phyloP scores from a whole-genome alignment of 768 basidiomycete species.

The Pleurotus djamor region DNA sequence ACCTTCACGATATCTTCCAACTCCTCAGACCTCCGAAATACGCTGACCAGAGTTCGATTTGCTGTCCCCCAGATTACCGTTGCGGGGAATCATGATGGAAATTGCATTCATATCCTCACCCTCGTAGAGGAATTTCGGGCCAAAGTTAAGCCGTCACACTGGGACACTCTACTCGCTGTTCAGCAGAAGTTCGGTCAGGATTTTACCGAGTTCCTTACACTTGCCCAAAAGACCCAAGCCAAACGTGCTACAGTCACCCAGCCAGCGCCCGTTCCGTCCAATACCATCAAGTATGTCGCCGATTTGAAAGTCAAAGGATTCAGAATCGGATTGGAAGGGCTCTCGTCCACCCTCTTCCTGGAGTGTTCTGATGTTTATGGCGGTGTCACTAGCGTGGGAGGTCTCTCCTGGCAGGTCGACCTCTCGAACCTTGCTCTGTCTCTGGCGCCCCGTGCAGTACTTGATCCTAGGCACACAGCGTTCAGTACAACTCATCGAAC shows the following conservation, averaged over 20 bases:
- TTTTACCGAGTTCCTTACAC: slow-evolving; percentile 73
- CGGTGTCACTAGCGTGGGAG: slow-evolving; percentile 43
- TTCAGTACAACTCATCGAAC: slow-evolving; percentile 65
- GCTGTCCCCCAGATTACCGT: slow-evolving; percentile 65
- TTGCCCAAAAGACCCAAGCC: slow-evolving; percentile 60
- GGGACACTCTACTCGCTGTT: slow-evolving; percentile 80
- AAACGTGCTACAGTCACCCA: slow-evolving; percentile 16
- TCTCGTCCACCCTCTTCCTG: slow-evolving; percentile 68
- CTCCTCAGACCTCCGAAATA: slow-evolving; percentile 28
- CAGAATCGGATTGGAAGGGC: slow-evolving; percentile 73
- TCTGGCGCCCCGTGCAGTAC: slow-evolving; percentile 58
- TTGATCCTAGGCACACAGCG: slow-evolving; percentile 27
- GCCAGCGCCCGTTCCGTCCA: slow-evolving; percentile 13
- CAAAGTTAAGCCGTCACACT: slow-evolving; percentile 76
- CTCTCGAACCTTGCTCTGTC: slow-evolving; percentile 83
- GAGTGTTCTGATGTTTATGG: slow-evolving; percentile 78
- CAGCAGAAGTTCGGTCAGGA: slow-evolving; percentile 91
- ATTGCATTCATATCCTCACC: slow-evolving; percentile 48
- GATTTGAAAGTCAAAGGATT: slow-evolving; percentile 77
- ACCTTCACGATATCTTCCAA: slow-evolving; percentile 55
- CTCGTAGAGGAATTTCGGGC: slow-evolving; percentile 70
- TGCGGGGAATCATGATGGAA: slow-evolving; percentile 53
- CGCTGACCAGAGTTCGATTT: slow-evolving; percentile 55
- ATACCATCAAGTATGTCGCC: slow-evolving; percentile 38
- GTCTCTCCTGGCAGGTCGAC: slow-evolving; percentile 62